Evolutionary conservation across 495 filamentous ascomycete genomes (phyloP).

Genomic region (Aspergillus mulundensis): DNA sequence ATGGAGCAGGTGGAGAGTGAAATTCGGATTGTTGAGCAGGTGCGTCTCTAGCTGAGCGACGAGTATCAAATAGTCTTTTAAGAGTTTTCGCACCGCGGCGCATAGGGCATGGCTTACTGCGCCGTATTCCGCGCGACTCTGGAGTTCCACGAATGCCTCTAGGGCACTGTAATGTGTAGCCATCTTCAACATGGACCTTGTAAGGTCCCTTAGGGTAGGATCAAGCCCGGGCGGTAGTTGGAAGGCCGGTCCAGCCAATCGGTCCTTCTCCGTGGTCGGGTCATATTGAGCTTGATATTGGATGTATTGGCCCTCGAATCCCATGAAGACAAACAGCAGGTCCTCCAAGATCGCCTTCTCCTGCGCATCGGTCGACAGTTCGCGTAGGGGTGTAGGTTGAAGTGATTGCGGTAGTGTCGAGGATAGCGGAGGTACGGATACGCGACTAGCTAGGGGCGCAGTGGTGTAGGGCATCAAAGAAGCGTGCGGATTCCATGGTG

Average conservation of each 20-base stretch:
- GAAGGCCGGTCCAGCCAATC: slow-evolving; percentile 75
- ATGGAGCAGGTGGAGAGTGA: slow-evolving; percentile 89
- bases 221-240: slow-evolving; percentile 80
- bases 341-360: slow-evolving; percentile 87
- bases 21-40: slow-evolving; percentile 76
- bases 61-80: slow-evolving; percentile 90
- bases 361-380: slow-evolving; percentile 72
- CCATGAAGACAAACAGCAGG: slow-evolving; percentile 92
- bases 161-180: slow-evolving; percentile 88
- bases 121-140: slow-evolving; percentile 88
- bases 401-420: slow-evolving; percentile 66
- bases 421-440: slow-evolving; percentile 79
- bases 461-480: slow-evolving; percentile 77
- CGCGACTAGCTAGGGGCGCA: slow-evolving; percentile 79
- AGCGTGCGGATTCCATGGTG: slow-evolving; percentile 78
- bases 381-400: slow-evolving; percentile 65
- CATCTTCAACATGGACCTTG: slow-evolving; percentile 87
- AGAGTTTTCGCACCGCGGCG: slow-evolving; percentile 81
- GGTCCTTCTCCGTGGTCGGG: slow-evolving; percentile 76
- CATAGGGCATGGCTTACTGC: slow-evolving; percentile 96
- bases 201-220: slow-evolving; percentile 84
- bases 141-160: slow-evolving; percentile 89
- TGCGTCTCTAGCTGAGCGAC: slow-evolving; percentile 91
- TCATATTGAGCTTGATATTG: slow-evolving; percentile 80
- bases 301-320: slow-evolving; percentile 96